Percentiles rank a stretch among this genome's conserved stretches.
Evolutionary conservation across 202 grass and related monocot genomes (phyloP).

Genomic region (Carex arenaria): DNA sequence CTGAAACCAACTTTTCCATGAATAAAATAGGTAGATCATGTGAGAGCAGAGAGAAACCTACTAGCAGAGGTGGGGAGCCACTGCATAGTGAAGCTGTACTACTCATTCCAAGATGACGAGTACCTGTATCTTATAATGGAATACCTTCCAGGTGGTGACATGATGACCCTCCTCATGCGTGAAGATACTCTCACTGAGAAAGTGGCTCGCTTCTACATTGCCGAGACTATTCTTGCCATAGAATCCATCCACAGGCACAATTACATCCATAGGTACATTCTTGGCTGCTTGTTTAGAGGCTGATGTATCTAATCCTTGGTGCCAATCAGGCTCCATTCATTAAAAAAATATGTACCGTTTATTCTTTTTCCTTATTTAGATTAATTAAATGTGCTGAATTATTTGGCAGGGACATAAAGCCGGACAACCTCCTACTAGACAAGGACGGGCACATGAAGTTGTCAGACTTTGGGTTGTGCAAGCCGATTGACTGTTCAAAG

Average conservation of each 20-base stretch:
- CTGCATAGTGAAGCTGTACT: conserved; percentile 95
- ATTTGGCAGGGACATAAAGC: conserved; percentile 90
- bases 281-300: background rate
- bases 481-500: conserved; percentile 91
- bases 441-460: conserved; percentile 97
- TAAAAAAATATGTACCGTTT: background rate
- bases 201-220: conserved; percentile 90
- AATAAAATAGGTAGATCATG: conserved; percentile 80
- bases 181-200: conserved; percentile 89
- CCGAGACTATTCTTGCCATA: conserved; percentile 86
- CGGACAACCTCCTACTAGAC: conserved; percentile 90
- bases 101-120: conserved; percentile 92
- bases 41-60: conserved; percentile 98
- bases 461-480: conserved; percentile 95
- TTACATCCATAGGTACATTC: conserved; percentile 88
- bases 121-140: conserved; percentile 98
- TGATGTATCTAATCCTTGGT: background rate
- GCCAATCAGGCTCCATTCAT: background rate
- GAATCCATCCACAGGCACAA: conserved; percentile 98
- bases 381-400: conserved; percentile 24
- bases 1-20: background rate
- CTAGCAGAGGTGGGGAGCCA: conserved; percentile 95
- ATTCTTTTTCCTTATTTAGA: conserved; percentile 22
- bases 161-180: conserved; percentile 96
- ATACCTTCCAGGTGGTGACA: conserved; percentile 94